A percentile compares a stretch with the other conserved stretches of the same genome.
phyloP scores from a whole-genome alignment of 306 rosid species.

The Dicorynia guianensis region DNA sequence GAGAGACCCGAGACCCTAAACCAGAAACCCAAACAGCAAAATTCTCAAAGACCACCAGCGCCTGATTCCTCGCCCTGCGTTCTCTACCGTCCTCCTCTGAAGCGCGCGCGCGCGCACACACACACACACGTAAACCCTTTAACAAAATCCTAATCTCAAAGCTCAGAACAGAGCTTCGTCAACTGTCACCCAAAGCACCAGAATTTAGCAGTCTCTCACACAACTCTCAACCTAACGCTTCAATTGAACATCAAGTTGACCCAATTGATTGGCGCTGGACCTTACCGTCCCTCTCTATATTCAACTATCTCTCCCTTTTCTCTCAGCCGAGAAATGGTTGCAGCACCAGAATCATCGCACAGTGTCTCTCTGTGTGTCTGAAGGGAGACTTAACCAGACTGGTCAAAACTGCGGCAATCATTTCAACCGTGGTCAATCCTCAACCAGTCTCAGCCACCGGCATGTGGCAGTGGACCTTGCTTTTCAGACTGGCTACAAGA shows the following conservation, averaged over 20 bases:
- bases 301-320: background rate
- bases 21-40: background rate
- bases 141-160: slow-evolving; percentile 15
- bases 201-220: background rate
- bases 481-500: slow-evolving; percentile 43
- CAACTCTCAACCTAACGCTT: slow-evolving; percentile 19
- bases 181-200: background rate
- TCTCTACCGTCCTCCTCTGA: background rate
- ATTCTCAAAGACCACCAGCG: background rate
- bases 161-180: slow-evolving; percentile 22
- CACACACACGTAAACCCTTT: background rate
- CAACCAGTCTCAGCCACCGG: slow-evolving; percentile 51
- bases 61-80: background rate
- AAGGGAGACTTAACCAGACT: slow-evolving; percentile 53
- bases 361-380: slow-evolving; percentile 2
- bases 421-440: slow-evolving; percentile 72
- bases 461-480: slow-evolving; percentile 38
- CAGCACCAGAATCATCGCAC: slow-evolving; percentile 33
- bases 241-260: background rate
- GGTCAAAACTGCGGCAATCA: slow-evolving; percentile 63
- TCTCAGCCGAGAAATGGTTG: slow-evolving; percentile 47
- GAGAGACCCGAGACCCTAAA: background rate
- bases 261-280: slow-evolving; percentile 10
- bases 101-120: too few relatives aligned
- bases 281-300: background rate